These are phyloP conservation scores for Xerocomellus intermedius DNA, from an alignment of 768 basidiomycete genomes.

Conservation along the genomic window DNA sequence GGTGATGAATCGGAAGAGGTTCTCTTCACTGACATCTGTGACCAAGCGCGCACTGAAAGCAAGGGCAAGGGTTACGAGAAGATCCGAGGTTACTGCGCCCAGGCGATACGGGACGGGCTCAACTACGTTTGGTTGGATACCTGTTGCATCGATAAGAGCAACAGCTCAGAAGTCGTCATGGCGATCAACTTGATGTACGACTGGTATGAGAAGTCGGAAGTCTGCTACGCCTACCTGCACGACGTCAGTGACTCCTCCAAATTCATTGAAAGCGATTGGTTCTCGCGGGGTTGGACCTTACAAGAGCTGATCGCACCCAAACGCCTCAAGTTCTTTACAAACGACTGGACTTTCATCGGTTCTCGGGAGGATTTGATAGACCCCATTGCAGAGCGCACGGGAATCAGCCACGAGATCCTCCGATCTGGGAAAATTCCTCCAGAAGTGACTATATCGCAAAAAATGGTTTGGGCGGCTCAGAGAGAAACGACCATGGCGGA, in stretches of 20 bases:
- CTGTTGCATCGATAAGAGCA: slow-evolving; percentile 32
- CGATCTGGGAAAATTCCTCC: neutral
- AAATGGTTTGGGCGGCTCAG: slow-evolving; percentile 28
- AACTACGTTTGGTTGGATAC: slow-evolving; percentile 33
- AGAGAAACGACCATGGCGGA: slow-evolving; percentile 26
- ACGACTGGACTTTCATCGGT: slow-evolving; percentile 24
- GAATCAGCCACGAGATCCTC: slow-evolving; percentile 21
- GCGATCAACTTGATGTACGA: slow-evolving; percentile 34
- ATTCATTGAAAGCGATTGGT: slow-evolving; percentile 29
- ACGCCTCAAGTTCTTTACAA: slow-evolving; percentile 25
- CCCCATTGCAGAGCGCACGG: slow-evolving; percentile 13
- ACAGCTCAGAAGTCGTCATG: slow-evolving; percentile 27
- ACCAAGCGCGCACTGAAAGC: slow-evolving; percentile 1
- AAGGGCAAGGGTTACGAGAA: slow-evolving; percentile 23
- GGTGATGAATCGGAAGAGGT: slow-evolving; percentile 21
- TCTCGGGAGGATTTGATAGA: slow-evolving; percentile 13
- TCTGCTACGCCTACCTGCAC: slow-evolving; percentile 30
- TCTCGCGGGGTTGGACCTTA: slow-evolving; percentile 32
- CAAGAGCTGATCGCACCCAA: slow-evolving; percentile 33
- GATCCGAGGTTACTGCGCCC: slow-evolving; percentile 16
- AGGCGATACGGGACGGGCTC: slow-evolving; percentile 15
- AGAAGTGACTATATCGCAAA: slow-evolving; percentile 21
- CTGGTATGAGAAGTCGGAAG: slow-evolving; percentile 29
- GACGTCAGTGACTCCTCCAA: slow-evolving; percentile 19
- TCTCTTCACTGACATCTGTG: slow-evolving; percentile 24